Conservation (phyloP, 1,284 basidiomycete genomes). For the Mrakiaceae sp. region DNA sequence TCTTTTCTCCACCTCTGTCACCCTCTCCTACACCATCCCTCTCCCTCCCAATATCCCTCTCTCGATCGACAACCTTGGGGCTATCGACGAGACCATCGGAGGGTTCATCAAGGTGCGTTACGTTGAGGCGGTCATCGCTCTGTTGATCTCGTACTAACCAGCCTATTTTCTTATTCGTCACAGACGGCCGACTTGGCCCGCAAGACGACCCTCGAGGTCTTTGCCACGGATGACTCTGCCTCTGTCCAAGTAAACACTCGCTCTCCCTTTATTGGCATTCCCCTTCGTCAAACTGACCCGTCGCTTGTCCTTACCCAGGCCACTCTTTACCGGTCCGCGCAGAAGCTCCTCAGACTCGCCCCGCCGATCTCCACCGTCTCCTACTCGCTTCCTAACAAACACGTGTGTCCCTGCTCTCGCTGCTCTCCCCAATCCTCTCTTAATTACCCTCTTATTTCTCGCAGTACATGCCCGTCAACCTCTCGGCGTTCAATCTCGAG, state of each 20-base stretch:
- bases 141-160: conserved; percentile 22
- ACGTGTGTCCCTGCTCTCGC: conserved; percentile 37
- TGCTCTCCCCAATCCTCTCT: not conserved
- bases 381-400: conserved; percentile 85
- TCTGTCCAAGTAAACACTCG: conserved; percentile 62
- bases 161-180: conserved; percentile 20
- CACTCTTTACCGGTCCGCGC: conserved; percentile 80
- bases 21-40: conserved; percentile 55
- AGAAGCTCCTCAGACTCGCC: conserved; percentile 58
- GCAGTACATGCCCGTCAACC: conserved; percentile 29
- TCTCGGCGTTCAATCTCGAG: conserved; percentile 32
- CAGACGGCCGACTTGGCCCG: conserved; percentile 46
- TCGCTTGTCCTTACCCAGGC: conserved; percentile 42
- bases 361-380: conserved; percentile 49
- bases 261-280: not conserved
- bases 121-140: conserved; percentile 12
- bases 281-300: conserved; percentile 8
- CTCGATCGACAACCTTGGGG: conserved; percentile 39
- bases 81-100: conserved; percentile 46
- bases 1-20: conserved; percentile 76
- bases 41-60: conserved; percentile 39
- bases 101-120: conserved; percentile 42
- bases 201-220: conserved; percentile 62
- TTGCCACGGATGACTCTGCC: conserved; percentile 78
- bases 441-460: not conserved